Base-by-base conservation (phyloP, 1,284 basidiomycete genomes). In the Cryptococcus wingfieldii region DNA sequence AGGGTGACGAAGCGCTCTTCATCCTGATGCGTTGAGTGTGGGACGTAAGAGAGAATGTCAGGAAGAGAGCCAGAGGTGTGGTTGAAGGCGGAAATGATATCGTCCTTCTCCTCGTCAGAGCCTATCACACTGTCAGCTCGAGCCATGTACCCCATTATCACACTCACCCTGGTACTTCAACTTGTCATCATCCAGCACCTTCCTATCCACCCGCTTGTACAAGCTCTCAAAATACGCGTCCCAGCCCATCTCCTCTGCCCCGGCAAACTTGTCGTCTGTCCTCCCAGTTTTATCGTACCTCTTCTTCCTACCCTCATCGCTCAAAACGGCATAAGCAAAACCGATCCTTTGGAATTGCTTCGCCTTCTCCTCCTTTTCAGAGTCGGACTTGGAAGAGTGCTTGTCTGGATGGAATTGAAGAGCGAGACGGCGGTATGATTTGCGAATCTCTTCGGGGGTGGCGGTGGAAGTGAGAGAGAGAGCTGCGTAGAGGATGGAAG, bases 171-270 rank as follows among this genome's bases (percentile, higher is more conserved):
- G 91, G 76, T 97, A 97, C 69, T 85, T 84, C 63, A 84, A 84
- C 82, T 90, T 93, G 82, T 93, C 84, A 68, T 95, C 88, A 65
- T 95, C 90, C 45, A 97, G 80, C 68, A 86, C 87, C 60, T 84
- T 85, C 63, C 85, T 84, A 54, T 90, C 94, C 18, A 95, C 88
- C 46, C 84, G 81, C 64, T 94, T 87, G 63, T 91, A 96, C 65
- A 96, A 77, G 55, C 87, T 86, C 69, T 87, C 86, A 68, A 96
- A 97, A 77, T 97, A 97, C 16, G 87, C 83, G 64, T 91, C 89
- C 93, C 93, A 97, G 5, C 90, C 90, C 57, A 84, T 87, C 63
- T 89, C 89, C 5, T 83, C 89, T n/a, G 82, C 82, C 48, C 86
- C 86, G n/a, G 60, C 67, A 55, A 78, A 77, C 54, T 82, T 82